Percentiles rank a stretch among this genome's conserved stretches.
These are phyloP conservation scores for Rehmannia glutinosa DNA, from an alignment of 257 asterid genomes.

Conservation along the genomic window DNA sequence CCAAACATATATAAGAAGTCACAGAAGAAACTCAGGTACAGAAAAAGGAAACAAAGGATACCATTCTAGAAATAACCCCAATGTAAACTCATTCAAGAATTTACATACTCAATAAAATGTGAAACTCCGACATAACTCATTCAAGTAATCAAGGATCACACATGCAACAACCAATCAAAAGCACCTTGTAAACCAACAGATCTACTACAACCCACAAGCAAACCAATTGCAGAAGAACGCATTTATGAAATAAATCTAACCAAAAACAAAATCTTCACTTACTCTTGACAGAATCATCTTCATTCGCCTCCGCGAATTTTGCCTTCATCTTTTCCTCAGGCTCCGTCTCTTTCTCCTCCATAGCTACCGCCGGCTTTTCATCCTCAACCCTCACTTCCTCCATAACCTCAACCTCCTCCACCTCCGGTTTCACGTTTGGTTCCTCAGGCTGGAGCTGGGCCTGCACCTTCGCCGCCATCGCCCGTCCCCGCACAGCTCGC, in stretches of 20 bases:
- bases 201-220: neutral
- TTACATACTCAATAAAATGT: neutral
- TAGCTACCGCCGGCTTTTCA: slow-evolving; percentile 11
- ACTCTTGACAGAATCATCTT: slow-evolving; percentile 25
- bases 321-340: slow-evolving; percentile 18
- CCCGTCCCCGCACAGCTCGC: slow-evolving; percentile 51
- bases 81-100: neutral
- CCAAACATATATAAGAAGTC: neutral
- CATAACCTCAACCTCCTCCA: slow-evolving; percentile 19
- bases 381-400: slow-evolving; percentile 26
- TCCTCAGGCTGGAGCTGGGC: slow-evolving; percentile 27
- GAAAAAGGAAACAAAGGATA: neutral
- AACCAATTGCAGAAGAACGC: neutral
- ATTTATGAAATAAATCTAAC: neutral
- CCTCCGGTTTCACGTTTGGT: slow-evolving; percentile 34
- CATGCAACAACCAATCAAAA: neutral
- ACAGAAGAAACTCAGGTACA: neutral
- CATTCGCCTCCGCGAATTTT: slow-evolving; percentile 22
- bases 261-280: slow-evolving; percentile 10
- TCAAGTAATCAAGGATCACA: neutral
- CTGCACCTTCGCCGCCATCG: slow-evolving; percentile 26
- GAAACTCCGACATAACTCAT: neutral
- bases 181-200: neutral
- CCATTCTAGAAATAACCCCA: neutral
- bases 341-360: slow-evolving; percentile 27